Evolutionary conservation across 1,284 basidiomycete genomes (phyloP).

Genomic region (Thecaphora frezii): DNA sequence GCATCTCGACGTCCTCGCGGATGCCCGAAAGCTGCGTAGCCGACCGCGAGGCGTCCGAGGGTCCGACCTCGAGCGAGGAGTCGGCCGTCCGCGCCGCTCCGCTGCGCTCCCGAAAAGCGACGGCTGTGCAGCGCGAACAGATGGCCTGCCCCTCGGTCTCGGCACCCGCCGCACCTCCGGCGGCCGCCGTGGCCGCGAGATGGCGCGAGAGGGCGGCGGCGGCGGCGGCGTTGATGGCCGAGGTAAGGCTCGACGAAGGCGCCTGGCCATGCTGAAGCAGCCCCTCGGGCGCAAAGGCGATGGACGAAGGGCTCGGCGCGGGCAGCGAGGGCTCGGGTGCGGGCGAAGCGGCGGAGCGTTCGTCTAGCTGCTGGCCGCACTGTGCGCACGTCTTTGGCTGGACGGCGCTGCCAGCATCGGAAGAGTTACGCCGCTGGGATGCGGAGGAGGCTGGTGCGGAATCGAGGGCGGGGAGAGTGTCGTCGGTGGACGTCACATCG

Average conservation of each 20-base stretch:
- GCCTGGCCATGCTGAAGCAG: constrained; percentile 24
- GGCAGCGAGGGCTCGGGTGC: constrained; percentile 15
- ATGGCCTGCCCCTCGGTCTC: constrained; percentile 26
- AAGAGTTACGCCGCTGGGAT: neutral
- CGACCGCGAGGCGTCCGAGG: too few species aligned
- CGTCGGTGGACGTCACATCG: neutral
- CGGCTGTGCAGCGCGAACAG: constrained; percentile 21
- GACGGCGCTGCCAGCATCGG: constrained; percentile 8
- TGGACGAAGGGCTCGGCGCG: constrained; percentile 33
- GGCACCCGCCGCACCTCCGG: neutral
- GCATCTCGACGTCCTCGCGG: too few species aligned
- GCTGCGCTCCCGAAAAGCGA: neutral
- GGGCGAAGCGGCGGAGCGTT: constrained; percentile 11
- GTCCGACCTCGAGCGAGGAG: too few species aligned
- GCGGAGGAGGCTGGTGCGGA: neutral
- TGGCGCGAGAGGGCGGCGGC: constrained; percentile 28
- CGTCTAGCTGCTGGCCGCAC: constrained; percentile 32
- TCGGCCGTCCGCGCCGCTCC: too few species aligned
- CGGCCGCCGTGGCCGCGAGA: constrained; percentile 16
- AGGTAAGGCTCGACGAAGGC: constrained; percentile 28
- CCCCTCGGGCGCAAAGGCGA: constrained; percentile 32
- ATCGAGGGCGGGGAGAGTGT: constrained; percentile 2
- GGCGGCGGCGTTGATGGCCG: constrained; percentile 36
- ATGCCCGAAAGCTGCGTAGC: too few species aligned
- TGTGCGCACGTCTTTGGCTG: constrained; percentile 33